Percentiles rank a stretch among this genome's conserved stretches.
phyloP scores from a whole-genome alignment of 2,329 filamentous ascomycete genomes.

The Conoideocrella luteorostrata region DNA sequence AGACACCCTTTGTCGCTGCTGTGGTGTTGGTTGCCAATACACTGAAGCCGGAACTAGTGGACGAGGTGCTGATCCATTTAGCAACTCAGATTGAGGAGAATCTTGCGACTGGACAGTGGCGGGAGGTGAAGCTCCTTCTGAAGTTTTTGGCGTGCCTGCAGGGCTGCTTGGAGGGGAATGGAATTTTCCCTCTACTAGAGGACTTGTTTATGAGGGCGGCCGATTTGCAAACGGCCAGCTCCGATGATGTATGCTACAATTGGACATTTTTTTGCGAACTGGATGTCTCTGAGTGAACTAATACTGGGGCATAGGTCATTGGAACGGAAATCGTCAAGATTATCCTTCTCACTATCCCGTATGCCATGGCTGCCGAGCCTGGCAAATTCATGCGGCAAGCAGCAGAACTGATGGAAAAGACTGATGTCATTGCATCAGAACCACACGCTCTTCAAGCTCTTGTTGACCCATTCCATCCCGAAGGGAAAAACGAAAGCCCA shows the following conservation, averaged over 20 bases:
- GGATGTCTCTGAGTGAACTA: too few relatives aligned
- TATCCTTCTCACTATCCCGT: slow-evolving; percentile 90
- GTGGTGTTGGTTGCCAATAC: slow-evolving; percentile 75
- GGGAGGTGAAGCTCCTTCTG: slow-evolving; percentile 81
- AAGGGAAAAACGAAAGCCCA: slow-evolving; percentile 55
- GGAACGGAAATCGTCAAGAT: slow-evolving; percentile 91
- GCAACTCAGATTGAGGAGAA: slow-evolving; percentile 57
- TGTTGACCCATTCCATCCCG: slow-evolving; percentile 75
- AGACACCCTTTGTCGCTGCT: slow-evolving; percentile 90
- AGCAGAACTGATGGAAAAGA: slow-evolving; percentile 79
- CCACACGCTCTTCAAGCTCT: slow-evolving; percentile 78
- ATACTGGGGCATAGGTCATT: slow-evolving; percentile 41
- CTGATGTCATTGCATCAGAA: slow-evolving; percentile 86
- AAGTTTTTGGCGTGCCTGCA: slow-evolving; percentile 88
- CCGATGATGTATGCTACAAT: slow-evolving; percentile 94
- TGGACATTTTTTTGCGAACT: too few relatives aligned
- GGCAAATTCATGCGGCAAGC: slow-evolving; percentile 67
- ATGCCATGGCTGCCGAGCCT: slow-evolving; percentile 71
- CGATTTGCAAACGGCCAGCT: slow-evolving; percentile 85
- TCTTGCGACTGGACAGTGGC: slow-evolving; percentile 72
- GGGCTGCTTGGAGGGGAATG: slow-evolving; percentile 71
- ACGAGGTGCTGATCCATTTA: slow-evolving; percentile 61
- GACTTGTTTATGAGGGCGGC: slow-evolving; percentile 90
- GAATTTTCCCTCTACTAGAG: slow-evolving; percentile 76
- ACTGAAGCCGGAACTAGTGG: slow-evolving; percentile 66